These are phyloP conservation scores for Diphasiastrum complanatum DNA, from an alignment of 83 land plant genomes.

Conservation along the genomic window DNA sequence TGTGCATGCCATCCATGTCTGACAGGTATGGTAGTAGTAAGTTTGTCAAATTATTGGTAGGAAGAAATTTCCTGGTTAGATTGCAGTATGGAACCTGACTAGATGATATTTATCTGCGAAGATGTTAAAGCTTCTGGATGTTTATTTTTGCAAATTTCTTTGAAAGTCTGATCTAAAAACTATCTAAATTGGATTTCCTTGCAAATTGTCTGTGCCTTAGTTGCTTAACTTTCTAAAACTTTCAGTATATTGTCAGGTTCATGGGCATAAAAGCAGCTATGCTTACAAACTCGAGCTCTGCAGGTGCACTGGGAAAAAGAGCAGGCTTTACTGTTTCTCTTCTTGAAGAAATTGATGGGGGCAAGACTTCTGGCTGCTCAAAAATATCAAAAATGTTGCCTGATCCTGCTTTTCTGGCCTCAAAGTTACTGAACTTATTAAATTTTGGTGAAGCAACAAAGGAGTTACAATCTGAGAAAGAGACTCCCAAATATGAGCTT, in stretches of 20 bases:
- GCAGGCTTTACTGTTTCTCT: slow-evolving; percentile 15
- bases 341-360: not conserved
- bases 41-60: not conserved
- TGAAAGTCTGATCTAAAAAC: too few relatives aligned
- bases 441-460: slow-evolving; percentile 12
- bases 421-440: not conserved
- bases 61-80: too few relatives aligned
- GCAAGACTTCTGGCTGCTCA: not conserved
- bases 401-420: not conserved
- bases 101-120: too few relatives aligned
- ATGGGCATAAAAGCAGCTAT: slow-evolving; percentile 30
- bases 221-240: not conserved
- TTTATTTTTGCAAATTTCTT: too few relatives aligned
- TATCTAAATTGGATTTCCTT: too few relatives aligned
- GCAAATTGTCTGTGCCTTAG: too few relatives aligned
- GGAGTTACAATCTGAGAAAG: too few relatives aligned
- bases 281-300: slow-evolving; percentile 15
- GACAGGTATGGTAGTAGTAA: slow-evolving; percentile 1
- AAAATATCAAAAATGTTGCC: not conserved
- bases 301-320: slow-evolving; percentile 15
- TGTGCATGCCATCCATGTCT: not conserved
- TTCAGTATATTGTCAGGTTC: slow-evolving; percentile 11
- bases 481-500: too few relatives aligned
- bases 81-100: too few relatives aligned
- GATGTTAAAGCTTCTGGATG: too few relatives aligned